These are phyloP conservation scores for Capronia epimyces DNA, from an alignment of 2,329 filamentous ascomycete species.

Conservation along the genomic window DNA sequence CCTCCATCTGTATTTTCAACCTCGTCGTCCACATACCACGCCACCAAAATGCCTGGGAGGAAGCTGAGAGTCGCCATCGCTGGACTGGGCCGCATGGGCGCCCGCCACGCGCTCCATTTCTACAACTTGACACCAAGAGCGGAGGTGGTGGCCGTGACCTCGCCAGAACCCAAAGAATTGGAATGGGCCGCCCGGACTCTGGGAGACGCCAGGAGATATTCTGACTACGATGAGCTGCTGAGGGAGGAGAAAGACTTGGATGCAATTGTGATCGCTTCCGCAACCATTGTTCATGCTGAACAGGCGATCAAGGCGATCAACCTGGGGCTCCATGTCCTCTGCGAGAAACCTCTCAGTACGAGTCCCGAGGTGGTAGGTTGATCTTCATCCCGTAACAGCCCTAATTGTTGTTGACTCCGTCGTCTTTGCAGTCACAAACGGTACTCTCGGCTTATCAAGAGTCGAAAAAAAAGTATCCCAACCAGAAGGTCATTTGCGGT, in stretches of 20 bases:
- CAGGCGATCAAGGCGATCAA: constrained; percentile 55
- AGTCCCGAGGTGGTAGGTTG: constrained; percentile 52
- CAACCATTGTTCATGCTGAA: constrained; percentile 53
- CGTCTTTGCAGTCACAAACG: constrained; percentile 48
- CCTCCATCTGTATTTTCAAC: neutral
- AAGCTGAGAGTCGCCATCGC: constrained; percentile 45
- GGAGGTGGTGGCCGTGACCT: constrained; percentile 47
- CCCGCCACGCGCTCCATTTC: constrained; percentile 47
- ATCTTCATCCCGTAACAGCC: neutral
- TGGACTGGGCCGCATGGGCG: constrained; percentile 48
- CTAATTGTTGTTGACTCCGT: neutral
- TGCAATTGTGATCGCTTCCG: constrained; percentile 52
- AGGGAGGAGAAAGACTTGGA: constrained; percentile 48
- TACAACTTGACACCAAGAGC: constrained; percentile 45
- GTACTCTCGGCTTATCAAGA: constrained; percentile 49
- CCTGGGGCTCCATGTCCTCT: constrained; percentile 52
- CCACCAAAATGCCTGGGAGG: constrained; percentile 18
- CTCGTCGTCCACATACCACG: neutral
- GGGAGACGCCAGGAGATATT: constrained; percentile 50
- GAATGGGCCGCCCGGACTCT: constrained; percentile 50
- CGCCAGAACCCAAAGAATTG: constrained; percentile 43
- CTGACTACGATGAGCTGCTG: constrained; percentile 54
- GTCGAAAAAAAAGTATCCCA: constrained; percentile 47
- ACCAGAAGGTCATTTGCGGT: constrained; percentile 62
- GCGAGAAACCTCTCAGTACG: constrained; percentile 52